Base-by-base conservation (phyloP, 2,329 filamentous ascomycete genomes). In the Talaromyces sp. region DNA sequence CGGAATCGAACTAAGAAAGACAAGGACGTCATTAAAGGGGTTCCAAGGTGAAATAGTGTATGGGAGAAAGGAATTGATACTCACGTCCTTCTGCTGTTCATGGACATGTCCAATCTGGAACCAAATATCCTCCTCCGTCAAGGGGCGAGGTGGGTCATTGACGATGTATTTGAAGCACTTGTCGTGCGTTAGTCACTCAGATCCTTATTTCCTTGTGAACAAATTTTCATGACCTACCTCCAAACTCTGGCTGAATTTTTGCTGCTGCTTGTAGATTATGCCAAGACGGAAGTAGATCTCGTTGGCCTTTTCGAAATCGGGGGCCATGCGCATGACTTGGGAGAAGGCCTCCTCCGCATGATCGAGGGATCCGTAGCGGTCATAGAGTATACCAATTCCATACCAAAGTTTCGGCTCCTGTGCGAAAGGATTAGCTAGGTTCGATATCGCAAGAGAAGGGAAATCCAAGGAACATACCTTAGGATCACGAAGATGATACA, bases 201-300 rank as follows among this genome's bases (percentile, higher is more conserved):
- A 30, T 8, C 13, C 41, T 11, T 7, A 2, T 13, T 4, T 13
- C 11, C 10, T 22, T 13, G 37, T 7, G 37, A 7, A 19, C 20
- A 20, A 1, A 9, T 13, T 11, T 19, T 10, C 4, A 35, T 45
- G 4, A 49, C 80, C 66, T 79, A 96, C 92, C 76, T 97, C 94
- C 41, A 97, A 80, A 80, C 92, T 97, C 69, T 95, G 88, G 47
- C 81, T 81, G 71, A 92, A 99, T 72, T 97, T 97, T 57, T 92
- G 88, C 70, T 97, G 94, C 68, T 97, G 93, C 73, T 99, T 99
- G 80, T 97, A 97, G 61, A 99, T 97, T 77, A 99, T 99, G n/a
- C 94, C 94, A 8, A 99, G 83, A 24, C 94, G 86, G 76, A 99
- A 99, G 74, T 97, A 99, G 49, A 99, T 97, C 72, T 99, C 94